These are phyloP conservation scores for Colletotrichum eleusines DNA, from an alignment of 2,329 filamentous ascomycete species.

Conservation along the genomic window DNA sequence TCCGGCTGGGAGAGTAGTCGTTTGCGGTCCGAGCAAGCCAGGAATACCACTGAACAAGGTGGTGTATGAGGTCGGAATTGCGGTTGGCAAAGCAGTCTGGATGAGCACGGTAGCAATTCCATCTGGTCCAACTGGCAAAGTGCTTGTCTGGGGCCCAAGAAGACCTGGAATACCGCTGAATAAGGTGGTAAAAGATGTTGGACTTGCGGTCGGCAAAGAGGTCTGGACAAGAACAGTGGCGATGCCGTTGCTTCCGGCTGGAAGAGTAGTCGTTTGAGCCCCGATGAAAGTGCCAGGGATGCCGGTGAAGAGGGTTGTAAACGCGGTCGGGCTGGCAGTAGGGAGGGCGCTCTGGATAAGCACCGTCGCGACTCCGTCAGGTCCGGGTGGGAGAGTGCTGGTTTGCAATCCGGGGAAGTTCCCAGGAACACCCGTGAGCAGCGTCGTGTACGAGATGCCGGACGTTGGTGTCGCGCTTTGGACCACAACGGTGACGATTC, in stretches of 20 bases:
- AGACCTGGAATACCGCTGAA: conserved; percentile 22
- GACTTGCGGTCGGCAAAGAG: neutral
- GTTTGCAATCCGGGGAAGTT: conserved; percentile 11
- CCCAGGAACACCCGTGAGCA: conserved; percentile 16
- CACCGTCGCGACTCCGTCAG: conserved; percentile 19
- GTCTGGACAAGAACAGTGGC: conserved; percentile 20
- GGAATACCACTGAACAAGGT: conserved; percentile 17
- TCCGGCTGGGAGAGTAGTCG: neutral
- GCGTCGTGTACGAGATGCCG: conserved; percentile 4
- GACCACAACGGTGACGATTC: conserved; percentile 16
- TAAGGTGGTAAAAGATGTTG: neutral
- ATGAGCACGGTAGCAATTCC: conserved; percentile 11
- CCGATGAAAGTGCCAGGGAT: neutral
- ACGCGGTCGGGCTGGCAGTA: neutral
- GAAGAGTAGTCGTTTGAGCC: neutral
- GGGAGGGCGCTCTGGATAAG: conserved; percentile 14
- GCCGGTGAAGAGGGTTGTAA: neutral
- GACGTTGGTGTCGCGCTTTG: conserved; percentile 14
- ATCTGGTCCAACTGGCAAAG: neutral
- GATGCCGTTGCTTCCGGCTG: neutral
- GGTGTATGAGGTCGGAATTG: neutral
- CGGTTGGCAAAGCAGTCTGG: conserved; percentile 3
- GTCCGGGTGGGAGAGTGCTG: conserved; percentile 1
- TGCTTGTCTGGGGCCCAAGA: neutral
- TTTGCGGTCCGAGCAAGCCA: conserved; percentile 4